A percentile compares a stretch with the other conserved stretches of the same genome.
Evolutionary conservation across 306 rosid species (phyloP).

Genomic region (Cicer bijugum): DNA sequence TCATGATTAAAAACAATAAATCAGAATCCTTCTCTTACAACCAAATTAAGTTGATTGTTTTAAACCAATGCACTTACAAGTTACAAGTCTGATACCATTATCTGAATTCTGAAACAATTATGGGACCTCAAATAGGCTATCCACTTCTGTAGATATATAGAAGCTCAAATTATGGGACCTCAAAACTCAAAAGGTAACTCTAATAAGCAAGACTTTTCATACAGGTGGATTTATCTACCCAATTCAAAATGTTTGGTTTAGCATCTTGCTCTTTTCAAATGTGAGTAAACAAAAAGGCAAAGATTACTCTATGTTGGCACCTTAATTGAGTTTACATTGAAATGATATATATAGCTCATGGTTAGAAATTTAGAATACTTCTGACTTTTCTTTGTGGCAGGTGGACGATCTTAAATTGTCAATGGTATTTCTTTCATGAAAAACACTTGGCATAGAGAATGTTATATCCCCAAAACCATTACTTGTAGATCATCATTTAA

Average conservation of each 20-base stretch:
- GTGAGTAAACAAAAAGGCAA: background rate
- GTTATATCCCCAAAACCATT: background rate
- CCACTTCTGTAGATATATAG: background rate
- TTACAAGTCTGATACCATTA: background rate
- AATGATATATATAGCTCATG: too few species aligned
- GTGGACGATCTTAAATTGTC: background rate
- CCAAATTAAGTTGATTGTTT: background rate
- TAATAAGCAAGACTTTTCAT: conserved; percentile 15
- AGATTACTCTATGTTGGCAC: background rate
- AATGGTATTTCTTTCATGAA: background rate
- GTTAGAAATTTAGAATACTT: background rate
- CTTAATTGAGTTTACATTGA: too few species aligned
- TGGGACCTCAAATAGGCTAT: background rate
- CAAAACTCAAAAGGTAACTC: conserved; percentile 1
- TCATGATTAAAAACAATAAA: background rate
- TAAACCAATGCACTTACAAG: background rate
- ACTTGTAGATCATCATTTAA: background rate
- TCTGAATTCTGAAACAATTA: background rate
- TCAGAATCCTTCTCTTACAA: background rate
- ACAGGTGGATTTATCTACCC: background rate
- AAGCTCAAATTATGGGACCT: background rate
- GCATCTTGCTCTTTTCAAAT: conserved; percentile 12
- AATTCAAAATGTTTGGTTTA: conserved; percentile 15
- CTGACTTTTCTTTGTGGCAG: background rate
- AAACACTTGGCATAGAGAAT: background rate